Conservation (phyloP, 2,329 filamentous ascomycete genomes). For the Nigrospora sphaerica region DNA sequence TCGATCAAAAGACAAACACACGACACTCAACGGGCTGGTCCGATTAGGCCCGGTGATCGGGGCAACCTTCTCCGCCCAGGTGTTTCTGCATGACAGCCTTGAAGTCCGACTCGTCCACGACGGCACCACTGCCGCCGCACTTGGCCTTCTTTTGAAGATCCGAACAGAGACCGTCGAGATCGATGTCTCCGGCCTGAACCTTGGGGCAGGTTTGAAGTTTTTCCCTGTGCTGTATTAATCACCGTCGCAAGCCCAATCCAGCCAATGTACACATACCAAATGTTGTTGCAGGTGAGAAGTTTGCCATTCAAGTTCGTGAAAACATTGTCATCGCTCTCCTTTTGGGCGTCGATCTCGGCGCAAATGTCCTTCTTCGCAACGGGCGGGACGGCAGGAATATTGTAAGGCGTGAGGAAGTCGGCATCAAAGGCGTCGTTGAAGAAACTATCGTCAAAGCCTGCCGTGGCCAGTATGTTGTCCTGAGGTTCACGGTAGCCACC, state of each 20-base stretch:
- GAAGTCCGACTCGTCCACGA: slow-evolving; percentile 84
- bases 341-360: slow-evolving; percentile 68
- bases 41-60: too few species aligned
- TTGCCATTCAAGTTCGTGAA: slow-evolving; percentile 48
- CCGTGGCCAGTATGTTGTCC: slow-evolving; percentile 64
- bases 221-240: slow-evolving; percentile 61
- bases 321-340: slow-evolving; percentile 64
- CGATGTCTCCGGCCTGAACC: slow-evolving; percentile 85
- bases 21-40: too few species aligned
- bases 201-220: slow-evolving; percentile 80
- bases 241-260: neutral
- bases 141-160: slow-evolving; percentile 94
- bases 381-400: slow-evolving; percentile 46
- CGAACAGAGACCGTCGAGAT: slow-evolving; percentile 86
- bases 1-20: too few species aligned
- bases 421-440: slow-evolving; percentile 73
- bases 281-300: slow-evolving; percentile 79
- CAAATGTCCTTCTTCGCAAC: slow-evolving; percentile 57
- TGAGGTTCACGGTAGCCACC: slow-evolving; percentile 88
- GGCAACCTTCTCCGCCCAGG: slow-evolving; percentile 34
- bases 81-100: slow-evolving; percentile 68
- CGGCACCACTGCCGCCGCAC: slow-evolving; percentile 84
- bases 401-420: slow-evolving; percentile 78
- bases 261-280: slow-evolving; percentile 63
- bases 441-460: slow-evolving; percentile 62